Base-by-base conservation (phyloP, 139 green algal species). In the Haematococcus sp. region DNA sequence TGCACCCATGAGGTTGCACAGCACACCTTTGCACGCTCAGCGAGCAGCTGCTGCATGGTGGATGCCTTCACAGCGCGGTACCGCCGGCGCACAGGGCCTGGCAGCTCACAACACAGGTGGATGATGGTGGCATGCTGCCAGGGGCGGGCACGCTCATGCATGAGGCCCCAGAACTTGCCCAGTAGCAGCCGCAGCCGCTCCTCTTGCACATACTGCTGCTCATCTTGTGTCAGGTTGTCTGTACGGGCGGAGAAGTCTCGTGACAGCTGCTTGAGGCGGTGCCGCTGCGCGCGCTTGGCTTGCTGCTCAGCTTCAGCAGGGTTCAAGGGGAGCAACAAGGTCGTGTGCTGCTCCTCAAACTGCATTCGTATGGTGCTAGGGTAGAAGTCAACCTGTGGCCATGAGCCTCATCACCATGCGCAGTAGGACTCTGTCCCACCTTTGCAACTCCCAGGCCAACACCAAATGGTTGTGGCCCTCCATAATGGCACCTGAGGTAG, bases 131-230 rank as follows among this genome's bases (percentile, higher is more conserved):
- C 69, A 31, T 56, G 76, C 31, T 84, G 79, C 79, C 79, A 84
- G n/a, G 79, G 74, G 15, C 79, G 74, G 56, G 78, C 79, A 22
- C 9, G 19, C 55, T 84, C 79, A 63, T 84, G 33, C 79, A 84
- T 84, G 30, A 84, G 65, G 35, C 71, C 79, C 79, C 74, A 84
- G 70, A 81, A 84, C 68, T 76, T 76, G 27, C 23, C 1, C 15
- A 80, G 73, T 3, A 70, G 17, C 25, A 34, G 23, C n/a, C 58
- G 58, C n/a, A 65, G 25, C 58, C 58, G 58, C 25, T 65, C 58
- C 58, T 65, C 58, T n/a, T 65, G n/a, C 11, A 65, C 25, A 34
- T 65, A 34, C 58, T 65, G n/a, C 58, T 65, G 58, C 58, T 65
- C 58, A 22, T 65, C 58, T 34, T 4, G 11, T 22, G n/a, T 35